Evolutionary conservation across 768 basidiomycete genomes (phyloP).

Genomic region (Ephemerocybe angulata): DNA sequence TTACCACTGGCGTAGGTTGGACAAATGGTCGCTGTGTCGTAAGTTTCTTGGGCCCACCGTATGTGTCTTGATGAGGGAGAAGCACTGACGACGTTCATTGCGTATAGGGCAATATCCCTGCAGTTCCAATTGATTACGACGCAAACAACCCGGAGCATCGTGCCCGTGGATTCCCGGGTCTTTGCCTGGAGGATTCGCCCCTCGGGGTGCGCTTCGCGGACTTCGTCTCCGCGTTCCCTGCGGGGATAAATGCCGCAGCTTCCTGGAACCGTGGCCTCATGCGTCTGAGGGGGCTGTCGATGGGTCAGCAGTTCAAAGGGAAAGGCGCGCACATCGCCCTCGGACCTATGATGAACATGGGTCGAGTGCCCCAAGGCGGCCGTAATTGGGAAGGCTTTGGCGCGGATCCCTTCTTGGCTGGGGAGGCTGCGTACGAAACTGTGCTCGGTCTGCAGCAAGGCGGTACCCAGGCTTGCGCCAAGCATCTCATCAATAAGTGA

Average conservation of each 20-base stretch:
- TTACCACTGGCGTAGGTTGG: constrained; percentile 71
- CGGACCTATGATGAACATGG: constrained; percentile 86
- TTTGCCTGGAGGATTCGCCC: constrained; percentile 76
- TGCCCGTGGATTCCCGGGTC: constrained; percentile 48
- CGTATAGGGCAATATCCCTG: constrained; percentile 54
- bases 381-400: constrained; percentile 97
- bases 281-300: constrained; percentile 67
- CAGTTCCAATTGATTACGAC: constrained; percentile 31
- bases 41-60: constrained; percentile 17
- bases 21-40: constrained; percentile 63
- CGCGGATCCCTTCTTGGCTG: constrained; percentile 82
- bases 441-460: constrained; percentile 74
- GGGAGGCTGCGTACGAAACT: constrained; percentile 76
- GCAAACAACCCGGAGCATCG: neutral
- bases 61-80: neutral
- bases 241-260: constrained; percentile 78
- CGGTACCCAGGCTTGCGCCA: constrained; percentile 85
- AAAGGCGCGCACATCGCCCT: constrained; percentile 85
- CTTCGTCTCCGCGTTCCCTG: constrained; percentile 74
- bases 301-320: constrained; percentile 78
- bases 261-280: constrained; percentile 83
- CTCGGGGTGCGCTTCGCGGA: constrained; percentile 76
- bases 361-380: constrained; percentile 71
- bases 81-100: neutral
- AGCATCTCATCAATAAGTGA: constrained; percentile 77